These are phyloP conservation scores for Ceratobasidium sp. DNA, from an alignment of 1,284 basidiomycete genomes.

Conservation along the genomic window DNA sequence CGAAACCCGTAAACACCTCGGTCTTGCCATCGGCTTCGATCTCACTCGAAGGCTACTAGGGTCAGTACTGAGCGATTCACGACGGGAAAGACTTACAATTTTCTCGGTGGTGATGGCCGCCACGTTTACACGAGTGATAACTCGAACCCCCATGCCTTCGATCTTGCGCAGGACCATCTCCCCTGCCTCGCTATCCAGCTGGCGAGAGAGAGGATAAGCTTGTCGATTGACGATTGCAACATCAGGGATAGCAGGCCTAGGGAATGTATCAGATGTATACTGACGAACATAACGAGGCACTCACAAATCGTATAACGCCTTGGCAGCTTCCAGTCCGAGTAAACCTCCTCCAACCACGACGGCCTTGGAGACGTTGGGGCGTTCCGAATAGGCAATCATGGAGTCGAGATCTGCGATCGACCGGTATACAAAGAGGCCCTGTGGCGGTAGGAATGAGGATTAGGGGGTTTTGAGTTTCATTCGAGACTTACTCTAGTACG, in stretches of 20 bases:
- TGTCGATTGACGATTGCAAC: constrained; percentile 74
- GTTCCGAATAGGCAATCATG: constrained; percentile 70
- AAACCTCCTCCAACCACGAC: constrained; percentile 80
- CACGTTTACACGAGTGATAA: constrained; percentile 68
- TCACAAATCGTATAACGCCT: constrained; percentile 75
- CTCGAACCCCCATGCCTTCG: constrained; percentile 73
- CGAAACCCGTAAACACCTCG: constrained; percentile 65
- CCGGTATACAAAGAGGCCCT: constrained; percentile 79
- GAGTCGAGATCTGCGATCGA: constrained; percentile 75
- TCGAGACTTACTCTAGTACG: constrained; percentile 10
- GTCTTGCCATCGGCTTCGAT: constrained; percentile 57
- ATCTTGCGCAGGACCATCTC: constrained; percentile 78
- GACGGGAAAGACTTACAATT: constrained; percentile 2
- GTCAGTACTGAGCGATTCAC: neutral
- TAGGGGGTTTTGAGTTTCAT: neutral
- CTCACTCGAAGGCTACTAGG: constrained; percentile 50
- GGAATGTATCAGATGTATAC: constrained; percentile 19
- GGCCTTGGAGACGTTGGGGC: constrained; percentile 62
- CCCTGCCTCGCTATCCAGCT: constrained; percentile 77
- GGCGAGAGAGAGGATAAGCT: constrained; percentile 74
- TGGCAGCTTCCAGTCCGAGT: constrained; percentile 80
- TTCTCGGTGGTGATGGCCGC: constrained; percentile 59
- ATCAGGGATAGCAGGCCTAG: constrained; percentile 56
- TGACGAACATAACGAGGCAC: constrained; percentile 51
- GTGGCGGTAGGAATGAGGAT: constrained; percentile 43